phyloP scores from a whole-genome alignment of 352 stramenopile species.

The Pythium monospermum region DNA sequence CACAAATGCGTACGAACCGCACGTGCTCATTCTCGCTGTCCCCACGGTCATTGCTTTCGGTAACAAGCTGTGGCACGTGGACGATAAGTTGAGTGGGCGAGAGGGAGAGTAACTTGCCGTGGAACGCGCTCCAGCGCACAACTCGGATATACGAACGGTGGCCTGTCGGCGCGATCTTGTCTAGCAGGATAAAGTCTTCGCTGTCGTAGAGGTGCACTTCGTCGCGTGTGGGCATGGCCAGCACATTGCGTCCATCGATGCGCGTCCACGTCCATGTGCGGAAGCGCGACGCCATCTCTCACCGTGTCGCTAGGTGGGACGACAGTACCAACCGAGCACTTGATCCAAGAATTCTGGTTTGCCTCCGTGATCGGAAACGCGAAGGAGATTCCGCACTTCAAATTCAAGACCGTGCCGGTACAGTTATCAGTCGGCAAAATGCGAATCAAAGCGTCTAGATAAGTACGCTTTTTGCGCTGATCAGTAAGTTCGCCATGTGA shows the following conservation, averaged over 20 bases:
- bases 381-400: too few species aligned
- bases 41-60: neutral
- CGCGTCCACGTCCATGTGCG: conserved; percentile 77
- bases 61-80: conserved; percentile 47
- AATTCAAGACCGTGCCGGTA: too few species aligned
- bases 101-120: conserved; percentile 71
- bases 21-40: conserved; percentile 22
- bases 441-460: too few species aligned
- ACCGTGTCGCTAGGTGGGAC: neutral
- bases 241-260: conserved; percentile 77
- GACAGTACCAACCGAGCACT: neutral
- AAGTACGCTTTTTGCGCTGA: too few species aligned
- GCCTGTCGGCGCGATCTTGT: conserved; percentile 49
- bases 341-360: neutral
- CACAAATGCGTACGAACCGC: conserved; percentile 41
- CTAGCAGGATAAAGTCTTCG: conserved; percentile 78
- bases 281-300: conserved; percentile 19
- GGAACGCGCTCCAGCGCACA: conserved; percentile 73
- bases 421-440: too few species aligned
- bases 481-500: too few species aligned
- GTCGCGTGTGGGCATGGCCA: conserved; percentile 58
- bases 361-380: too few species aligned
- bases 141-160: conserved; percentile 51
- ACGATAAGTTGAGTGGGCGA: conserved; percentile 58
- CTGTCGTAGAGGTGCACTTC: conserved; percentile 80